Base-by-base conservation (phyloP, 2,329 filamentous ascomycete genomes). In the Gnomoniopsis sp. region DNA sequence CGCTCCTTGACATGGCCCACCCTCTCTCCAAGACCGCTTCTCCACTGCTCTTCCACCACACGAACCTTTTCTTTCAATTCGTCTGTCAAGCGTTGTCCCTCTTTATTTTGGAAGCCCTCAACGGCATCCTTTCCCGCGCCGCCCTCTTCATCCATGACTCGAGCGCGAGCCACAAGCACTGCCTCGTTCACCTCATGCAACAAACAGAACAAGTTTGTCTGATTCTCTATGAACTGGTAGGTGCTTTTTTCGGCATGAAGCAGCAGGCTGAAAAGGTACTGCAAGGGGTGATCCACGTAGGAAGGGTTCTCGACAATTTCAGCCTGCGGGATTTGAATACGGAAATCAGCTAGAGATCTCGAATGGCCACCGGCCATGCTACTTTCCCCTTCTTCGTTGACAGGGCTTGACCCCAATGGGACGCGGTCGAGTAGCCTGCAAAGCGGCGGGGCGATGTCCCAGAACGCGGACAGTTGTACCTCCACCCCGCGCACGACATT, bases 191-290 rank as follows among this genome's bases (percentile, higher is more conserved):
- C 91, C 73, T 97, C 92, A 68, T 97, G 95, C 58, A 96, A 75
- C 41, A 98, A 79, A 68, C 93, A 98, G 23, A 96, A 80, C 36
- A 97, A 78, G 69, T 97, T 97, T 33, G 87, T 93, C 77, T 98
- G 93, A 7, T 87, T 89, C 77, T 98, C 95, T 68, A 98, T 97
- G 74, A 96, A 98, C 72, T 98, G 95, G 69, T 96, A 96, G 10
- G 91, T 93, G 66, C 89, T 93, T 76, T 95, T 96, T 71, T 96
- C 91, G 0, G 92, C 89, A 68, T 98, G 93, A 6, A 88, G 83
- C 10, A 99, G 80, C 23, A 98, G 77, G 49, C 87, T 89, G 72
- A 92, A 95, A 0, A 99, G 81, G 71, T 99, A 98, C 73, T 97
- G 91, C 69, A 97, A 75, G 12, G 95, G 95, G 68, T 91, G 90